Percentiles rank a stretch among this genome's conserved stretches.
phyloP scores from a whole-genome alignment of 768 basidiomycete species.

The Boletus speciosus region DNA sequence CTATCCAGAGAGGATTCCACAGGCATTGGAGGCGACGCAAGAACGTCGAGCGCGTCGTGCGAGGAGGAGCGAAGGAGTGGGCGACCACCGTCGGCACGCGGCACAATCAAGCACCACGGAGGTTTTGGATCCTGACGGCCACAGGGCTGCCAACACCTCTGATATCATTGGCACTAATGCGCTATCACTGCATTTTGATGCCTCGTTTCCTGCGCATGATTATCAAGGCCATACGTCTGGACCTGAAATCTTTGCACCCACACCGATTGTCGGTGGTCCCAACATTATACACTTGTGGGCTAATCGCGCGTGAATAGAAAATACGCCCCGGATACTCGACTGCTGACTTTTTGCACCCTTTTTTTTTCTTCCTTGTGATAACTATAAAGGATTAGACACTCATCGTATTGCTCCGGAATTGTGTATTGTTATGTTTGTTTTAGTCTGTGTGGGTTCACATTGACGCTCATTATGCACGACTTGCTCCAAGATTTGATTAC shows the following conservation, averaged over 20 bases:
- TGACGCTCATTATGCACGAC: neutral
- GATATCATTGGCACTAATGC: conserved; percentile 30
- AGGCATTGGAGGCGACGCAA: conserved; percentile 7
- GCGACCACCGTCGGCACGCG: conserved; percentile 19
- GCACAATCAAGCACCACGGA: conserved; percentile 22
- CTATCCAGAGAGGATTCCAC: conserved; percentile 16
- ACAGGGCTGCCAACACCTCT: conserved; percentile 16
- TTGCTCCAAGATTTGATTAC: conserved; percentile 2
- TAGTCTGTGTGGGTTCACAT: neutral
- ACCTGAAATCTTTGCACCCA: conserved; percentile 33
- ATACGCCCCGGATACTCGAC: neutral
- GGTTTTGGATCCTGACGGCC: conserved; percentile 13
- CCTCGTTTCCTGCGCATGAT: conserved; percentile 30
- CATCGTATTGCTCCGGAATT: conserved; percentile 7
- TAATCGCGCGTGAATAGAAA: conserved; percentile 27
- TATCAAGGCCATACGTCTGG: conserved; percentile 21
- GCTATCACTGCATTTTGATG: conserved; percentile 36
- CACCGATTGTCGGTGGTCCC: conserved; percentile 33
- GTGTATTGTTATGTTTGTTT: conserved; percentile 27
- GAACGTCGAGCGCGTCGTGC: conserved; percentile 20
- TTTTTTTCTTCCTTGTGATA: neutral
- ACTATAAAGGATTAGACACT: conserved; percentile 16
- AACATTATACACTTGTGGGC: conserved; percentile 35
- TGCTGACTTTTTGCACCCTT: neutral
- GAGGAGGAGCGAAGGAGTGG: conserved; percentile 22